Percentiles rank a stretch among this genome's conserved stretches.
phyloP scores from a whole-genome alignment of 192 early-diverging fungal genomes.

The Coemansia sp. region DNA sequence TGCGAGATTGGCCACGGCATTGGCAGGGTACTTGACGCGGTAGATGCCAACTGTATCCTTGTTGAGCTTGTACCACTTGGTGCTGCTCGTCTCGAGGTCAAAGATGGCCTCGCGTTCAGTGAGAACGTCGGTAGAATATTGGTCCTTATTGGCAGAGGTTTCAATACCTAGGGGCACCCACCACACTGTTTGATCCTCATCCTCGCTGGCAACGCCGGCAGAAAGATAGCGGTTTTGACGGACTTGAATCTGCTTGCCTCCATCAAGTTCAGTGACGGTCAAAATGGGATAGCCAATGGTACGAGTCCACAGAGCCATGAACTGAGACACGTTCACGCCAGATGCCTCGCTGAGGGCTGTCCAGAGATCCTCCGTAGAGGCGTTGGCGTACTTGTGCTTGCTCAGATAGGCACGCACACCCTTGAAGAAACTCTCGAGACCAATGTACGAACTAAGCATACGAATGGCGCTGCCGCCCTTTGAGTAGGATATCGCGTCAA shows the following conservation, averaged over 20 bases:
- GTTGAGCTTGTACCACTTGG: conserved; percentile 86
- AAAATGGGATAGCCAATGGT: conserved; percentile 86
- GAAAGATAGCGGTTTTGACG: conserved; percentile 84
- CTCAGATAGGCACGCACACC: conserved; percentile 78
- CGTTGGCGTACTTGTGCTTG: conserved; percentile 82
- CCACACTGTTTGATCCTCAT: conserved; percentile 83
- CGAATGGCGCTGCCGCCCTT: conserved; percentile 95
- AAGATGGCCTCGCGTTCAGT: conserved; percentile 48
- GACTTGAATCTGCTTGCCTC: conserved; percentile 55
- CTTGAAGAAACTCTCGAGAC: conserved; percentile 66
- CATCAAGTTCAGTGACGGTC: conserved; percentile 60
- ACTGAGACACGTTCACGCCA: conserved; percentile 74
- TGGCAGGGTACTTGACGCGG: conserved; percentile 74
- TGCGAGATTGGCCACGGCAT: conserved; percentile 58
- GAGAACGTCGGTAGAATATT: conserved; percentile 35
- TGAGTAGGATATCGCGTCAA: conserved; percentile 88
- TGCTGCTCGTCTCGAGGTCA: conserved; percentile 53
- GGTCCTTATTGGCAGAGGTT: conserved; percentile 23
- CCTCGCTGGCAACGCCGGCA: conserved; percentile 65
- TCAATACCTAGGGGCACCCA: conserved; percentile 79
- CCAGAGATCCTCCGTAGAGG: conserved; percentile 90
- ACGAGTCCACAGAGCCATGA: conserved; percentile 90
- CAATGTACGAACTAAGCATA: conserved; percentile 82
- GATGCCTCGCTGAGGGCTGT: conserved; percentile 72
- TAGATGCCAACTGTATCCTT: conserved; percentile 78